These are phyloP conservation scores for Aureobasidium sp. DNA, from an alignment of 2,329 filamentous ascomycete genomes.

Conservation along the genomic window DNA sequence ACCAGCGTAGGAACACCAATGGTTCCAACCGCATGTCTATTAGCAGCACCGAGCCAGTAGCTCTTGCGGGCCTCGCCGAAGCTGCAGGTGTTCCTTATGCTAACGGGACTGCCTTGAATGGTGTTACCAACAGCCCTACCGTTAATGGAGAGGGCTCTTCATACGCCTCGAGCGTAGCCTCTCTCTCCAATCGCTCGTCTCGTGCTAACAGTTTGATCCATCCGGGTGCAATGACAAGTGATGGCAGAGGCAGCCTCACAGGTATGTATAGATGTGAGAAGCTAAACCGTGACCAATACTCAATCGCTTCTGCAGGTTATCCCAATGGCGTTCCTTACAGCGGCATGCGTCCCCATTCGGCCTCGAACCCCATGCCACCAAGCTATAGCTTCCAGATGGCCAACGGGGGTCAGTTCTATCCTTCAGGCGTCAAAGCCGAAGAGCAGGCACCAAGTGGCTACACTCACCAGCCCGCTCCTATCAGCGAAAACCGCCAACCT, in stretches of 20 bases:
- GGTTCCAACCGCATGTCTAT: conserved; percentile 28
- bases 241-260: conserved; percentile 13
- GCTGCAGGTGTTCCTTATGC: conserved; percentile 25
- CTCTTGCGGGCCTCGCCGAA: conserved; percentile 29
- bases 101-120: conserved; percentile 20
- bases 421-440: conserved; percentile 17
- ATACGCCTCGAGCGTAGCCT: conserved; percentile 32
- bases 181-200: conserved; percentile 42
- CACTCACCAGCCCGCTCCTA: conserved; percentile 11
- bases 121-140: conserved; percentile 27
- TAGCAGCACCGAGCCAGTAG: conserved; percentile 30
- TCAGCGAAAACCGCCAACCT: conserved; percentile 12
- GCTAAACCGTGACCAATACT: conserved; percentile 23
- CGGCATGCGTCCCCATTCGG: conserved; percentile 21
- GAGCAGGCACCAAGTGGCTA: conserved; percentile 17
- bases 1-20: conserved; percentile 47
- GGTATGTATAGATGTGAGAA: conserved; percentile 26
- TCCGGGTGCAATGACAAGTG: conserved; percentile 26
- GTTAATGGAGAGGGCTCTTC: conserved; percentile 28
- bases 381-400: conserved; percentile 26
- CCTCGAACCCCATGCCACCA: conserved; percentile 26
- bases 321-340: conserved; percentile 27
- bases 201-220: conserved; percentile 44
- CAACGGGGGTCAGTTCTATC: conserved; percentile 26
- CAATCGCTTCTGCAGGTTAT: conserved; percentile 21